Evolutionary conservation across 345 rosid species (phyloP).

Genomic region (Hypericum androsaemum): DNA sequence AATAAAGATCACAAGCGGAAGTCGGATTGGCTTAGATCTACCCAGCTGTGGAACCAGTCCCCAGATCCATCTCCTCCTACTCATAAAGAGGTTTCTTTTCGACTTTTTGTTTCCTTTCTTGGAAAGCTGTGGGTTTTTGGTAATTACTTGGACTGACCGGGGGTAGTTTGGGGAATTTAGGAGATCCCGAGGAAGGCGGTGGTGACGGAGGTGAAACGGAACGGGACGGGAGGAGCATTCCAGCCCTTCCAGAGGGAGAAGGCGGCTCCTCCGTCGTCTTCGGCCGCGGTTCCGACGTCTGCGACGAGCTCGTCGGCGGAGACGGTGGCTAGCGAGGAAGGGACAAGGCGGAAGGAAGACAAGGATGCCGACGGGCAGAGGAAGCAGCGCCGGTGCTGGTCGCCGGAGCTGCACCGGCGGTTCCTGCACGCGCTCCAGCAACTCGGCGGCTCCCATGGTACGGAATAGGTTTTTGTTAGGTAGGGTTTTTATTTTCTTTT

Average conservation of each 20-base stretch:
- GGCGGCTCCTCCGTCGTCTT: slow-evolving; percentile 14
- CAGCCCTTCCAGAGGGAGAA: slow-evolving; percentile 61
- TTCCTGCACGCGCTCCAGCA: slow-evolving; percentile 82
- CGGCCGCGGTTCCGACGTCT: slow-evolving; percentile 14
- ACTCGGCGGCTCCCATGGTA: slow-evolving; percentile 90
- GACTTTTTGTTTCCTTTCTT: not conserved
- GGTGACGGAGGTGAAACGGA: slow-evolving; percentile 59
- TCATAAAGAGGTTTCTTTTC: slow-evolving; percentile 25
- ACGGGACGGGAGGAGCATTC: slow-evolving; percentile 51
- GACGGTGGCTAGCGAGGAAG: not conserved
- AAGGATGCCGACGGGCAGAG: slow-evolving; percentile 23
- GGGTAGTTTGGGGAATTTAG: slow-evolving; percentile 13
- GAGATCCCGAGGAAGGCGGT: slow-evolving; percentile 38
- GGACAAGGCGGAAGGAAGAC: too few relatives aligned
- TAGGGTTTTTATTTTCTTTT: too few relatives aligned
- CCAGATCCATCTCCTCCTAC: slow-evolving; percentile 37
- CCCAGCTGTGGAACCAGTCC: slow-evolving; percentile 78
- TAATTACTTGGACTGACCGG: not conserved
- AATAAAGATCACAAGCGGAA: slow-evolving; percentile 38
- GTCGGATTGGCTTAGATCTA: slow-evolving; percentile 98
- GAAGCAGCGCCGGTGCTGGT: slow-evolving; percentile 88
- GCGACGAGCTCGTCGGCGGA: slow-evolving; percentile 44
- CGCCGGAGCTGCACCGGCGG: slow-evolving; percentile 83
- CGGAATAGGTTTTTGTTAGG: too few relatives aligned
- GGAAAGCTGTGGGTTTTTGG: slow-evolving; percentile 1